Percentiles rank a stretch among this genome's conserved stretches.
Conservation (phyloP, 108 stramenopile species). For the Nitzschia sp. region DNA sequence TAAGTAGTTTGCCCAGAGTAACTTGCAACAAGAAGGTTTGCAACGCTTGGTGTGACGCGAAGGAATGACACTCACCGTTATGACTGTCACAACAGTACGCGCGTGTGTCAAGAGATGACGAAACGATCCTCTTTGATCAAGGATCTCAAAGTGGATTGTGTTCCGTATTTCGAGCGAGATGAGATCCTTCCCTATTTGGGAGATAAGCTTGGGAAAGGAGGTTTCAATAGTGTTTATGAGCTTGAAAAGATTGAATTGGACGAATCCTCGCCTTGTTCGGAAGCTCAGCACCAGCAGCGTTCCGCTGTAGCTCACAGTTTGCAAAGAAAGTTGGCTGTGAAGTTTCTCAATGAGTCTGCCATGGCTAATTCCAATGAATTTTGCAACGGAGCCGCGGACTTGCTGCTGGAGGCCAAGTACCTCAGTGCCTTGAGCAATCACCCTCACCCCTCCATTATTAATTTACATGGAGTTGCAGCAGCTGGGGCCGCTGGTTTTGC, state of each 20-base stretch:
- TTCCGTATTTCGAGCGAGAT: conserved; percentile 54
- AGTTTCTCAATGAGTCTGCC: conserved; percentile 62
- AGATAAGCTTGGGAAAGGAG: conserved; percentile 52
- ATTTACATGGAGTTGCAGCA: conserved; percentile 57
- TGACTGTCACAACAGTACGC: conserved; percentile 18
- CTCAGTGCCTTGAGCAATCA: conserved; percentile 58
- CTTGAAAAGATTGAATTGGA: conserved; percentile 47
- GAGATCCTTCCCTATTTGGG: conserved; percentile 54
- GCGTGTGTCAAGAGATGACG: conserved; percentile 56
- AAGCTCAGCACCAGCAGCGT: conserved; percentile 32
- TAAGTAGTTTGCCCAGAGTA: background rate
- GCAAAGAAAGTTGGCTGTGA: conserved; percentile 45
- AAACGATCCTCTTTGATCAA: conserved; percentile 49
- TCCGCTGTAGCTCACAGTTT: conserved; percentile 12
- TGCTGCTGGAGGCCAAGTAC: conserved; percentile 76
- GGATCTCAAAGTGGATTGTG: conserved; percentile 38
- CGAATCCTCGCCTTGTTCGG: conserved; percentile 27
- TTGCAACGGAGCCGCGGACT: conserved; percentile 70
- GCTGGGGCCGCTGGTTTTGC: conserved; percentile 60
- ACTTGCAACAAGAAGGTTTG: background rate
- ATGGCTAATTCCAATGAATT: conserved; percentile 56
- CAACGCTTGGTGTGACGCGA: no score
- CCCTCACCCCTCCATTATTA: conserved; percentile 69
- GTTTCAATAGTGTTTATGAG: conserved; percentile 60
- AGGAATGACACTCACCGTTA: background rate